Conservation (phyloP, 139 green algal species). For the Parachlorella kessleri region DNA sequence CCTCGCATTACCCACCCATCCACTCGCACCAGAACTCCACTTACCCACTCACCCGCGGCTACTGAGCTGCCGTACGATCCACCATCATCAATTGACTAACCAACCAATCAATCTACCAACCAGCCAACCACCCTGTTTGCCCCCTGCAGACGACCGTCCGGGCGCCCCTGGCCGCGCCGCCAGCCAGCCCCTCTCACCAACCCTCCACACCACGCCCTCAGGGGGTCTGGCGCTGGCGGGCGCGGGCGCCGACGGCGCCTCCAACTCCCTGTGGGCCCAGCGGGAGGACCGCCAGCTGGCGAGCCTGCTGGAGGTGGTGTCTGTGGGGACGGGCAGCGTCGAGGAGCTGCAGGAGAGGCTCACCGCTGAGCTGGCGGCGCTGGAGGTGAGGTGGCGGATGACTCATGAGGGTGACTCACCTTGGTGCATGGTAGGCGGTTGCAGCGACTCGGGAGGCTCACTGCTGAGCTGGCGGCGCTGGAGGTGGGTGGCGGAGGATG, state of each 20-base stretch:
- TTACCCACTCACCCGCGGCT: too few species aligned
- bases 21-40: too few species aligned
- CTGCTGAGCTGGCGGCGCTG: constrained; percentile 47
- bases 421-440: neutral
- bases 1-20: too few species aligned
- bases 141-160: too few species aligned
- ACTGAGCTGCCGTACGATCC: too few species aligned
- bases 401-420: too few species aligned
- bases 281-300: constrained; percentile 12
- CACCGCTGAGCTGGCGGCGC: constrained; percentile 43
- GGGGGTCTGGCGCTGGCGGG: neutral
- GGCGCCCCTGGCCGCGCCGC: too few species aligned
- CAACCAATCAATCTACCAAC: too few species aligned
- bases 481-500: constrained; percentile 28
- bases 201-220: neutral
- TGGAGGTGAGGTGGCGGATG: constrained; percentile 35
- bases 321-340: constrained; percentile 42
- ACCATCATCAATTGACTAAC: too few species aligned
- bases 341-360: constrained; percentile 53
- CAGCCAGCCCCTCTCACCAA: neutral
- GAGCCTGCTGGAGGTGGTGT: constrained; percentile 53
- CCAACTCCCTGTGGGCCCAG: constrained; percentile 27
- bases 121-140: too few species aligned
- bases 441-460: neutral
- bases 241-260: neutral